Evolutionary conservation across 75 land plant genomes (phyloP).

Genomic region (Pseudotsuga menziesii): DNA sequence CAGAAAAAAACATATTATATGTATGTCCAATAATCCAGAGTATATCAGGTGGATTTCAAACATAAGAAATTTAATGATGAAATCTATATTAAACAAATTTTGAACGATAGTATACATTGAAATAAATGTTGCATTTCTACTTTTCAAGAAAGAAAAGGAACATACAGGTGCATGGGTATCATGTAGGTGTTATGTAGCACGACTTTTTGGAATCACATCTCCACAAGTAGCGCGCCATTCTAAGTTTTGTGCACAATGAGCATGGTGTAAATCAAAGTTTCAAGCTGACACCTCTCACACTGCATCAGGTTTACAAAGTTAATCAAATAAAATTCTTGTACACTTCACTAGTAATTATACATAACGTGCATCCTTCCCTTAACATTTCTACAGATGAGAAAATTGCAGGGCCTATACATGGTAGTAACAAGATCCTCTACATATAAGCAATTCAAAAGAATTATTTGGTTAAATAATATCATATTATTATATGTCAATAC

Average conservation of each 20-base stretch:
- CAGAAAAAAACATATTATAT: not conserved
- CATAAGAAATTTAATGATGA: no score
- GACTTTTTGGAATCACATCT: constrained; percentile 36
- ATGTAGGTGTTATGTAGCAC: constrained; percentile 31
- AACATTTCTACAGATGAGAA: not conserved
- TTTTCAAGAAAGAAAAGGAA: not conserved
- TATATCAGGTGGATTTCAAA: not conserved
- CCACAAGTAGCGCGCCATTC: constrained; percentile 37
- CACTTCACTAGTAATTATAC: not conserved
- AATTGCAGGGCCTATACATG: not conserved
- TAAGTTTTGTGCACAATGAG: constrained; percentile 37
- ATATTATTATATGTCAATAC: not conserved
- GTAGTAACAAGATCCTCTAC: no score
- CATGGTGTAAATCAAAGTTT: constrained; percentile 38
- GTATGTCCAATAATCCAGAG: not conserved
- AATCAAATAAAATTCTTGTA: not conserved
- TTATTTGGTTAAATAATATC: not conserved
- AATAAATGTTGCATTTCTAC: not conserved
- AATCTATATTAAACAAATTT: not conserved
- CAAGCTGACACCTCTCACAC: constrained; percentile 32
- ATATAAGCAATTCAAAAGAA: not conserved
- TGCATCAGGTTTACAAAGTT: constrained; percentile 4
- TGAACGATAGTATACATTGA: not conserved
- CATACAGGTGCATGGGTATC: constrained; percentile 44
- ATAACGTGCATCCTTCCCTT: not conserved